These are phyloP conservation scores for Aspergillus intermedius DNA, from an alignment of 2,329 filamentous ascomycete species.

Conservation along the genomic window DNA sequence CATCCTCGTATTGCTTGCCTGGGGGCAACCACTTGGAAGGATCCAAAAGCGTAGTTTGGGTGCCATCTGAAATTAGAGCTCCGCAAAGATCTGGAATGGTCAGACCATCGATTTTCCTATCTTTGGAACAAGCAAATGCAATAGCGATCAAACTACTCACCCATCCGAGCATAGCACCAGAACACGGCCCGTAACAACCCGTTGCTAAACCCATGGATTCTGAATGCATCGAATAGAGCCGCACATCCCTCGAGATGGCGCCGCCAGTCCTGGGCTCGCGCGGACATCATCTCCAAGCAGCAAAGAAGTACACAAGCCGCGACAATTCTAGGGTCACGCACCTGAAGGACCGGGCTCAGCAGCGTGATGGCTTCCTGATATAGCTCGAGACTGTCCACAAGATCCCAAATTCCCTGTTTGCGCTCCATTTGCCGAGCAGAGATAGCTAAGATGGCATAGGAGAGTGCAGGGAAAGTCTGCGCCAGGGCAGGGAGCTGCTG, in stretches of 20 bases:
- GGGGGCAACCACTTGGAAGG: slow-evolving; percentile 45
- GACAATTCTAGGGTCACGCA: slow-evolving; percentile 45
- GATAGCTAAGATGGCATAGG: slow-evolving; percentile 49
- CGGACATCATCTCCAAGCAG: slow-evolving; percentile 50
- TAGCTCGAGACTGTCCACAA: slow-evolving; percentile 46
- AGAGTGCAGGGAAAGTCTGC: slow-evolving; percentile 38
- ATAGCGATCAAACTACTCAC: slow-evolving; percentile 20
- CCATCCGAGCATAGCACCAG: slow-evolving; percentile 55
- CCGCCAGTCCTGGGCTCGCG: slow-evolving; percentile 46
- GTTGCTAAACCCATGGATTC: slow-evolving; percentile 46
- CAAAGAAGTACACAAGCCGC: slow-evolving; percentile 50
- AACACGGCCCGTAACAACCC: slow-evolving; percentile 51
- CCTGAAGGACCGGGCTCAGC: slow-evolving; percentile 44
- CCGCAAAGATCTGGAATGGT: slow-evolving; percentile 45
- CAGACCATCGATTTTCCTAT: too few species aligned
- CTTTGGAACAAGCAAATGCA: slow-evolving; percentile 1
- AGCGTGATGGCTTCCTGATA: slow-evolving; percentile 50
- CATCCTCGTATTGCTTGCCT: slow-evolving; percentile 31
- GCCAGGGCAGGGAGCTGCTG: slow-evolving; percentile 47
- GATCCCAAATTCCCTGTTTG: slow-evolving; percentile 39
- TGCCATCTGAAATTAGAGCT: slow-evolving; percentile 48
- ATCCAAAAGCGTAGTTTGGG: slow-evolving; percentile 44
- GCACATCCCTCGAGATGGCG: slow-evolving; percentile 53
- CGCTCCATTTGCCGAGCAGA: slow-evolving; percentile 50
- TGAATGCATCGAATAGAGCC: slow-evolving; percentile 46